Evolutionary conservation across 1,284 basidiomycete species (phyloP), one percentile per base, ranked within the genome.

Genomic region (Albatrellus sp.): DNA sequence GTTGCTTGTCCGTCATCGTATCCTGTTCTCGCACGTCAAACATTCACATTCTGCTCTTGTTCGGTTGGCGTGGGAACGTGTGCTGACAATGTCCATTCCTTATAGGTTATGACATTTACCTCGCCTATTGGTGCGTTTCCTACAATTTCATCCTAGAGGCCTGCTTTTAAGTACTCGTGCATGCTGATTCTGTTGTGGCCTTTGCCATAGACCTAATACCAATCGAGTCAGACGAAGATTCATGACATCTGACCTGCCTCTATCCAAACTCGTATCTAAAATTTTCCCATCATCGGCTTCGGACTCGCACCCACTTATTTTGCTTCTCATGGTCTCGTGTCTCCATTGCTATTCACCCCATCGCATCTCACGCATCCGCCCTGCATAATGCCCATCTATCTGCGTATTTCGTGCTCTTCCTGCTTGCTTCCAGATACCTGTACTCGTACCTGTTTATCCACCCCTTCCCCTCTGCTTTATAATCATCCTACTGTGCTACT

Each of bases 51-150:
- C n/a, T n/a, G n/a, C n/a, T n/a, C n/a, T 35, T 16, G 8, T 17
- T 16, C 30, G 14, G 17, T 5, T 37, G 16, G 2, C 12, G 24
- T 20, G 19, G n/a, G 9, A 28, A 14, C 2, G 14, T 28, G 10
- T 16, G 13, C 16, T 24, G 28, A 35, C 16, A 11, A 34, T 17
- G n/a, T 24, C 10, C 20, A 1, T 16, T 14, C 5, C n/a, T 17
- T n/a, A 16, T 30, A 44, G 43, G 43, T 45, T 20, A 34, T 32
- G 16, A 40, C 20, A 24, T 45, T 38, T 32, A 45, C 44, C 6
- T 45, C 44, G 8, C 44, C 44, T 13, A 45, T 45, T 14, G 44
- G 44, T 45, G 31, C 14, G 37, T 20, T 14, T 34, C n/a, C 28
- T n/a, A 24, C 24, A 24, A 3, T 3, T 24, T 13, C 13, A 19